phyloP scores from a whole-genome alignment of 352 stramenopile species.

The Phytophthora tentaculata region DNA sequence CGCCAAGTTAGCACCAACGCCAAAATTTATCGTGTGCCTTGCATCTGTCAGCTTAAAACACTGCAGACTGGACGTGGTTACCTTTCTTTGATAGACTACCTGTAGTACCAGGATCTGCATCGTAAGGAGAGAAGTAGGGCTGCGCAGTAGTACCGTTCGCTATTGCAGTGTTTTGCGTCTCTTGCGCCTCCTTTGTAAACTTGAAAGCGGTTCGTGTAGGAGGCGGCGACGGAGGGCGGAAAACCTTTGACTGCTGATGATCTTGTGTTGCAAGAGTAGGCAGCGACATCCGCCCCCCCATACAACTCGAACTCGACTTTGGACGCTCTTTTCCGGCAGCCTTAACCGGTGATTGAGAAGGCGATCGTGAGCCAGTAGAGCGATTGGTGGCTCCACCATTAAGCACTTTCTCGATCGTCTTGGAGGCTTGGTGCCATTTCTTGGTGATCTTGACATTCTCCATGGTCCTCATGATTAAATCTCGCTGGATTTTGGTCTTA shows the following conservation, averaged over 20 bases:
- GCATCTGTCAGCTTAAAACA: no score
- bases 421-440: constrained; percentile 82
- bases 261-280: constrained; percentile 42
- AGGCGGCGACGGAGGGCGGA: constrained; percentile 64
- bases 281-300: constrained; percentile 50
- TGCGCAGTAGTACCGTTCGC: constrained; percentile 37
- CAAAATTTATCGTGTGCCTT: no score
- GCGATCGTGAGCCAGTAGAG: constrained; percentile 38
- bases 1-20: no score
- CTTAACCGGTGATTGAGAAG: no score
- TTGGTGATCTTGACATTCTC: constrained; percentile 91
- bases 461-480: constrained; percentile 90
- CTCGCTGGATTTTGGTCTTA: constrained; percentile 88
- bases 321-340: no score
- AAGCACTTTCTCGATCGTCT: constrained; percentile 81
- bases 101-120: constrained; percentile 47
- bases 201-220: constrained; percentile 78
- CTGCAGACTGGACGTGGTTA: constrained; percentile 44
- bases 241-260: constrained; percentile 48
- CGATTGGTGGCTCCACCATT: constrained; percentile 40
- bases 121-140: constrained; percentile 76
- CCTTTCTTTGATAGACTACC: constrained; percentile 63
- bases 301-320: constrained; percentile 57
- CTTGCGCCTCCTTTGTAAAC: constrained; percentile 69
- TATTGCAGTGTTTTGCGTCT: constrained; percentile 29